Base-by-base conservation (phyloP, 2,329 filamentous ascomycete species). In the Monilinia laxa region DNA sequence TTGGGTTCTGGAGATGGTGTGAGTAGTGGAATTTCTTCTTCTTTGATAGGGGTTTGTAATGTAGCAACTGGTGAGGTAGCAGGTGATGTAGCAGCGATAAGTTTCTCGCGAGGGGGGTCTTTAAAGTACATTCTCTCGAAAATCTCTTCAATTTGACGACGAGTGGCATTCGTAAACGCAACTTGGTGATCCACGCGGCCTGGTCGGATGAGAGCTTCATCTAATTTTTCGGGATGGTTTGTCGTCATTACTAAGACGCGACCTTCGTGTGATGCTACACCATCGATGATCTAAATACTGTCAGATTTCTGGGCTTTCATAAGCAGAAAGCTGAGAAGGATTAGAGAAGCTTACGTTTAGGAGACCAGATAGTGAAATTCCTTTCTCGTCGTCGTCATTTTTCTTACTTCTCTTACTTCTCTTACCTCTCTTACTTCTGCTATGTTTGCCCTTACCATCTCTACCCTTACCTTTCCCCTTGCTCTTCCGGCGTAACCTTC, bases 221-320 rank as follows among this genome's bases (percentile, higher is more conserved):
- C 90, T 0, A 94, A 84, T 18, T 85, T 82, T 72, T 93, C 87
- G 3, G 89, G 88, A 68, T 87, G 84, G 77, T 94, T 95, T 42
- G 90, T 92, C 0, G 91, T 93, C 89, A 93, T 92, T 79, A 94
- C 88, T 23, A 94, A 83, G 16, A 94, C 85, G 56, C 90, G 85
- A 35, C 90, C 91, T 78, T 94, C 91, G 72, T 91, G 90, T 3
- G 87, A 90, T 1, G 89, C 90, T 1, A 93, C 90, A 65, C 92
- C 73, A n/a, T 66, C 64, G 14, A 66, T 66, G 23, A 65, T 74
- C 63, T 55, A 18, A 40, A 60, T 20, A 14, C 69, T 65, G 28
- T 62, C 42, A 58, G 7, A n/a, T 18, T 23, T 53, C 18, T 31
- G 23, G 62, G n/a, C 20, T 45, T 47, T 23, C 20, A 51, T 51